Percentiles rank a stretch among this genome's conserved stretches.
Evolutionary conservation across 768 basidiomycete genomes (phyloP).

Genomic region (Butyriboletus loyo): DNA sequence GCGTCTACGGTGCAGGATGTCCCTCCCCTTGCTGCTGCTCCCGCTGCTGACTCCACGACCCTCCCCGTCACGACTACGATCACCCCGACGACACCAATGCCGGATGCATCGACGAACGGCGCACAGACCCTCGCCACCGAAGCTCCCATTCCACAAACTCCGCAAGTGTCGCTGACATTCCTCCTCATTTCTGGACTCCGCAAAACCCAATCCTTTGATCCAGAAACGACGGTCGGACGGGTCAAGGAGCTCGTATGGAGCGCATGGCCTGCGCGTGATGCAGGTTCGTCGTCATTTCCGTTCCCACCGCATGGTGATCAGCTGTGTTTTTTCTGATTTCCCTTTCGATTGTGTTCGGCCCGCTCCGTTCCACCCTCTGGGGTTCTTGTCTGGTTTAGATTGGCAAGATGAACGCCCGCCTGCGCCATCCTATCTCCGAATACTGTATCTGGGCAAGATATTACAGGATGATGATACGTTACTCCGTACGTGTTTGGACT

Average conservation of each 20-base stretch:
- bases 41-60: background rate
- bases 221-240: constrained; percentile 68
- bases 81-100: constrained; percentile 8
- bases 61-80: background rate
- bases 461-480: constrained; percentile 83
- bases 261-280: constrained; percentile 56
- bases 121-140: constrained; percentile 7
- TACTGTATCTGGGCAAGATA: constrained; percentile 75
- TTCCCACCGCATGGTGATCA: constrained; percentile 11
- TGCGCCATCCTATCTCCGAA: constrained; percentile 70
- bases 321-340: constrained; percentile 4
- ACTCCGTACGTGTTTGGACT: constrained; percentile 42
- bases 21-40: background rate
- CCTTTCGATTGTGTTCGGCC: background rate
- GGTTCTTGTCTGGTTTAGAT: constrained; percentile 38
- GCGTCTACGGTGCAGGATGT: constrained; percentile 3
- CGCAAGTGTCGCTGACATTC: constrained; percentile 67
- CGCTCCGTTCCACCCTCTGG: background rate
- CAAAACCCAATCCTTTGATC: constrained; percentile 71
- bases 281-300: constrained; percentile 41
- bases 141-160: constrained; percentile 49
- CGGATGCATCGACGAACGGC: background rate
- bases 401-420: constrained; percentile 80
- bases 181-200: constrained; percentile 67
- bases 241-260: constrained; percentile 86